Base-by-base conservation (phyloP, 768 basidiomycete species). In the Pleurotus salmoneostramineus region DNA sequence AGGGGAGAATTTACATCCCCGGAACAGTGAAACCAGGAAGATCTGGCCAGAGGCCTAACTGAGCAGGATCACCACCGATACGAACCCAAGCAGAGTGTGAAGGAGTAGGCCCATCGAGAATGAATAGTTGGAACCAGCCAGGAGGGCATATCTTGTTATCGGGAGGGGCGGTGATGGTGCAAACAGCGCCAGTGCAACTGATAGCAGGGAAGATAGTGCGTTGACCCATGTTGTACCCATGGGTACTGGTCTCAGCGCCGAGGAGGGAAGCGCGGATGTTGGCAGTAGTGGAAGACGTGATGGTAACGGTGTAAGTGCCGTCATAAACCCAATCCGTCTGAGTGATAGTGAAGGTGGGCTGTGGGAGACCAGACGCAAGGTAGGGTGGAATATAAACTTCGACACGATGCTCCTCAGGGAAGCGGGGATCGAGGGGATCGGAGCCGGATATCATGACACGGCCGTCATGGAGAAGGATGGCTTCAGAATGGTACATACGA, bases 381-480 rank as follows among this genome's bases (percentile, higher is more conserved):
- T 96, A 98, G 14, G 90, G 91, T 4, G 96, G 96, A 63, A 90
- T 81, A 73, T 96, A 97, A 27, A 88, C 85, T 43, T 55, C 52
- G 40, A 55, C 52, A 31, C 52, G 52, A 43, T 55, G 40, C 36
- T 55, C 52, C 12, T 55, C 52, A 8, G 52, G 52, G 52, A 55
- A 55, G 3, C 52, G 52, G 12, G 52, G 17, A 21, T 55, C 52
- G 12, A 55, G 52, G 12, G 52, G 52, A n/a, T 55, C 52, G 6
- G 52, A 55, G 0, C 90, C 91, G 6, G 90, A 88, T 40, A 93
- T 76, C 47, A 92, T 72, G 33, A 92, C 80, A 4, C 88, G 83
- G 4, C 85, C 91, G 61, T 91, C 90, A 0, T 85, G 85, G 17
- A 92, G 79, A 8, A 92, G 80, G 27, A 81, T 83, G 3, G 88